phyloP scores from a whole-genome alignment of 2,329 filamentous ascomycete species.

The Fusarium mexicanum region DNA sequence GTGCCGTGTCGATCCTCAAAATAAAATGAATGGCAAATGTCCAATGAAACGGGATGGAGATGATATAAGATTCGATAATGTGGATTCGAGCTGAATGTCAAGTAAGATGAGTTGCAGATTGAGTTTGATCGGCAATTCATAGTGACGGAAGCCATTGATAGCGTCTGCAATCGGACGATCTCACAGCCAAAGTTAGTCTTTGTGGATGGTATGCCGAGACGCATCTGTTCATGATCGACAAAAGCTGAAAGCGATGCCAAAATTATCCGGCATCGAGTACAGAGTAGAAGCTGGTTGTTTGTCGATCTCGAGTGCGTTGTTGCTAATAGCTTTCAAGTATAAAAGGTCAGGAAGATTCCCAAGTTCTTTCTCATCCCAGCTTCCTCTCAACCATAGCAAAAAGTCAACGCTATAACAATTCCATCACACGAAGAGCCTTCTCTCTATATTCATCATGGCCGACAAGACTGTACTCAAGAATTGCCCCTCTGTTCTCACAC shows the following conservation, averaged over 20 bases:
- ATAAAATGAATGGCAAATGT: fast-evolving
- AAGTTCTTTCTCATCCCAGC: background rate
- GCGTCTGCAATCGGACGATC: background rate
- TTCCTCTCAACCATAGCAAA: background rate
- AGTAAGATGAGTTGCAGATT: background rate
- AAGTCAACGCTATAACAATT: background rate
- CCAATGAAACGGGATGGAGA: background rate
- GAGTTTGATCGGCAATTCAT: background rate
- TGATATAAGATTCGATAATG: background rate
- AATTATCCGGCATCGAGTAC: fast-evolving
- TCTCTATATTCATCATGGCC: background rate
- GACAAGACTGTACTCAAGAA: background rate
- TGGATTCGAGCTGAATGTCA: background rate
- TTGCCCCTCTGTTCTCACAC: fast-evolving
- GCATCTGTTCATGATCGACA: background rate
- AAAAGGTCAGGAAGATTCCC: background rate
- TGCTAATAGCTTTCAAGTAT: background rate
- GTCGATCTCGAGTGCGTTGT: too few species aligned
- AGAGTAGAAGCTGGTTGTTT: background rate
- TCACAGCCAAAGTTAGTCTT: background rate
- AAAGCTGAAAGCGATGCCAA: background rate
- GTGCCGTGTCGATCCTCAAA: background rate
- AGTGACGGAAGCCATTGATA: background rate
- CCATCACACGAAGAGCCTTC: fast-evolving
- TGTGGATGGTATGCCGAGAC: background rate